phyloP scores from a whole-genome alignment of 2,329 filamentous ascomycete species.

The Fusarium armeniacum region DNA sequence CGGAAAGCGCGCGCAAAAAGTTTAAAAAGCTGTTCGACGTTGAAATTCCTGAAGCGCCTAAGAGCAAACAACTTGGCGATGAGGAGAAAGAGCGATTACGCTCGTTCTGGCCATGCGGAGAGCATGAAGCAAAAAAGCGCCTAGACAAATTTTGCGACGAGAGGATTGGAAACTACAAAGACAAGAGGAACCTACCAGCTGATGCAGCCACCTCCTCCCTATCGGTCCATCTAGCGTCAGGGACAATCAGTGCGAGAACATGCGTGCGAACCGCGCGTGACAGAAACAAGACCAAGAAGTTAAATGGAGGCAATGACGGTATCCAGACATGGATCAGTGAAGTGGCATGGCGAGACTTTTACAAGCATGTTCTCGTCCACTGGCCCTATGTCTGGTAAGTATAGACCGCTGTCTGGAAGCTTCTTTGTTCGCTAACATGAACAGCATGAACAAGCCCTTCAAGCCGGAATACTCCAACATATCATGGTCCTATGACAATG shows the following conservation, averaged over 20 bases:
- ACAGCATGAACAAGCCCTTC: slow-evolving; percentile 71
- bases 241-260: slow-evolving; percentile 77
- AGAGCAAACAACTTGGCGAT: slow-evolving; percentile 70
- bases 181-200: slow-evolving; percentile 75
- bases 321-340: slow-evolving; percentile 84
- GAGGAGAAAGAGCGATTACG: slow-evolving; percentile 71
- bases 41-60: slow-evolving; percentile 72
- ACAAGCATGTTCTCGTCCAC: slow-evolving; percentile 84
- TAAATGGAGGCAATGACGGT: slow-evolving; percentile 76
- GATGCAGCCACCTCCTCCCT: slow-evolving; percentile 74
- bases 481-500: slow-evolving; percentile 80
- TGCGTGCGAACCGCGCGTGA: slow-evolving; percentile 74
- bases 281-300: slow-evolving; percentile 72
- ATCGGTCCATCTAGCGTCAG: slow-evolving; percentile 78
- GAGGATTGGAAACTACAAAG: slow-evolving; percentile 72
- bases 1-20: slow-evolving; percentile 54
- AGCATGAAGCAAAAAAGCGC: slow-evolving; percentile 76
- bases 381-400: slow-evolving; percentile 85
- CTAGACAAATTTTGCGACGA: slow-evolving; percentile 77
- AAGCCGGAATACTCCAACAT: slow-evolving; percentile 89
- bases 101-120: slow-evolving; percentile 79
- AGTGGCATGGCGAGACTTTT: slow-evolving; percentile 89
- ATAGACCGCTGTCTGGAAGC: background rate
- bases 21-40: slow-evolving; percentile 71
- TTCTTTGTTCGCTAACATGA: slow-evolving; percentile 2